Evolutionary conservation across 2,329 filamentous ascomycete species (phyloP), one percentile per base, ranked within the genome.

Genomic region (Venturiaceae sp.): DNA sequence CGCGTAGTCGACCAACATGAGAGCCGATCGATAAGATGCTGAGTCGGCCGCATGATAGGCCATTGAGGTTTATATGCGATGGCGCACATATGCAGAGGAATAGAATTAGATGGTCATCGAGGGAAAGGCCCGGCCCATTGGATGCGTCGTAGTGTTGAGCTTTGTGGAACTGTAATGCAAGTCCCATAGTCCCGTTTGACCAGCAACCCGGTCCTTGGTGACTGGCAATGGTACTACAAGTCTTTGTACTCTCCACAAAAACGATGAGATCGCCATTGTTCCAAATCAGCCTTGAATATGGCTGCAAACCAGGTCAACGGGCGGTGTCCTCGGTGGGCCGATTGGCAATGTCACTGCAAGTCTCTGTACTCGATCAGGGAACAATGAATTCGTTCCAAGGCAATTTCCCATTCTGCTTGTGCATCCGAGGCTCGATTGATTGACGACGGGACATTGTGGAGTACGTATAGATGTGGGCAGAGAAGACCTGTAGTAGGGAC

Each of bases 81-180:
- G 23, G 23, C 26, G 44, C 26, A 13, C 14, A 30, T 50, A 50
- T 50, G 44, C 44, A 50, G n/a, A n/a, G n/a, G 26, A 50, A 50
- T 50, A 11, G 44, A 50, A 13, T 50, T 21, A n/a, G 44, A 50
- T 30, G 26, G 26, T 50, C 44, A 50, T 30, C 23, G 44, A 47
- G 44, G 21, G 19, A 13, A 30, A 50, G 44, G 26, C 44, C 44
- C 26, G 4, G 44, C 26, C 44, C 44, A 50, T 50, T 26, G 44
- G 44, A 50, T 50, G 44, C 21, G 44, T 50, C 44, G 44, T 50
- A 50, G 44, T 50, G 7, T 30, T 50, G 44, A 50, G 23, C n/a
- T 26, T 30, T 50, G 44, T 50, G 44, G 44, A 50, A 50, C 44
- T 30, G 44, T 50, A 16, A 50, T 50, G 44, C 44, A 50, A 50